A percentile compares a stretch with the other conserved stretches of the same genome.
phyloP scores from a whole-genome alignment of 2,329 filamentous ascomycete genomes.

The Trichoderma afroharzianum region DNA sequence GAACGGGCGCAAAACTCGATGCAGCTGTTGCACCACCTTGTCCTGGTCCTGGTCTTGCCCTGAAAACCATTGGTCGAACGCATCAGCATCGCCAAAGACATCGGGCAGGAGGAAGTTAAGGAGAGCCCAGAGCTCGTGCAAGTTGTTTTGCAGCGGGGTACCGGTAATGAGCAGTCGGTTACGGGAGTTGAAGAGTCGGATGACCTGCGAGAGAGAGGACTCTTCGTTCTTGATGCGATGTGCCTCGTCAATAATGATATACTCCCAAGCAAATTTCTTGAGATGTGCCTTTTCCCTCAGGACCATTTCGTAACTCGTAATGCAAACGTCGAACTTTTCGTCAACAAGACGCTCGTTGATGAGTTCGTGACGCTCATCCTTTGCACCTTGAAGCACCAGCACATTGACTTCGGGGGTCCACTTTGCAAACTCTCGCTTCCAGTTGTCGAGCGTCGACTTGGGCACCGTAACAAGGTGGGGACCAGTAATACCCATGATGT shows the following conservation, averaged over 20 bases:
- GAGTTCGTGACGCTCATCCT: conserved; percentile 83
- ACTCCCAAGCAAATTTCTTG: conserved; percentile 99
- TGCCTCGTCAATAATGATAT: conserved; percentile 96
- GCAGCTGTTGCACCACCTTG: conserved; percentile 90
- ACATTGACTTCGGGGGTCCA: conserved; percentile 98
- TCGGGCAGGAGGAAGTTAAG: conserved; percentile 98
- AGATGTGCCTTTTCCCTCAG: conserved; percentile 89
- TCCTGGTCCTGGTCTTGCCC: conserved; percentile 88
- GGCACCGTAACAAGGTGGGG: conserved; percentile 90
- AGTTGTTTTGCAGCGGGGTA: conserved; percentile 94
- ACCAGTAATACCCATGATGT: conserved; percentile 82
- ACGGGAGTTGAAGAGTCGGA: conserved; percentile 91
- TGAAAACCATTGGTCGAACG: conserved; percentile 98
- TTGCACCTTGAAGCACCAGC: conserved; percentile 87
- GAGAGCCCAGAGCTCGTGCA: conserved; percentile 96
- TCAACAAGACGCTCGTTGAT: conserved; percentile 90
- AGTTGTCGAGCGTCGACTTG: conserved; percentile 97
- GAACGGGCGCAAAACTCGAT: conserved; percentile 89
- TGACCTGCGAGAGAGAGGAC: conserved; percentile 93
- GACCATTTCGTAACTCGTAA: conserved; percentile 99
- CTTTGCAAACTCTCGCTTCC: conserved; percentile 87
- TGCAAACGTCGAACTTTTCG: conserved; percentile 95
- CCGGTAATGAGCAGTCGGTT: conserved; percentile 95
- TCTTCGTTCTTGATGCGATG: conserved; percentile 99
- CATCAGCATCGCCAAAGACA: conserved; percentile 93